These are phyloP conservation scores for Verticillium longisporum DNA, from an alignment of 2,329 filamentous ascomycete species.

Conservation along the genomic window DNA sequence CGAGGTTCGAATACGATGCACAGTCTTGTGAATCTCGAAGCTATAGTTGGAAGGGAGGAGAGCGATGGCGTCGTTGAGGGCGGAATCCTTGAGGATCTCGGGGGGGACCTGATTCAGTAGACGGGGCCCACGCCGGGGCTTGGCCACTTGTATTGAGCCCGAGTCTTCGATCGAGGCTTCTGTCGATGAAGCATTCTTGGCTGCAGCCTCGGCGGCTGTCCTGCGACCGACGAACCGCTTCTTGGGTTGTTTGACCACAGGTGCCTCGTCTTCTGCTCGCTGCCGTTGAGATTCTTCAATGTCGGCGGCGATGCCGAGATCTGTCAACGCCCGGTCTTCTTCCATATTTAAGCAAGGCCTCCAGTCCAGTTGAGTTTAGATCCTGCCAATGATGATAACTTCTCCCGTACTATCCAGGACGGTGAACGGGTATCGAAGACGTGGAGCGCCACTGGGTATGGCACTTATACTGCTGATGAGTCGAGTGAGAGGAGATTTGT, in stretches of 20 bases:
- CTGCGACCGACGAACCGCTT: constrained; percentile 86
- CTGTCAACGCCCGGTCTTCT: constrained; percentile 63
- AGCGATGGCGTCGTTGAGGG: constrained; percentile 79
- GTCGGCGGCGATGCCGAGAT: constrained; percentile 63
- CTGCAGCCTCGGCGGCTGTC: constrained; percentile 58
- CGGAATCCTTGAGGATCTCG: constrained; percentile 77
- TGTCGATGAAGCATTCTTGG: constrained; percentile 30
- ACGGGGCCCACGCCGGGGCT: constrained; percentile 65
- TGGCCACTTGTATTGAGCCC: constrained; percentile 63
- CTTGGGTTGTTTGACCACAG: constrained; percentile 65
- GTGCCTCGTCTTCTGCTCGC: constrained; percentile 25
- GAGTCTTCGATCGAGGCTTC: constrained; percentile 44
- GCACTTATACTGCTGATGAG: not conserved
- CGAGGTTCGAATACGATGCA: constrained; percentile 81
- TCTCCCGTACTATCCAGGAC: no score
- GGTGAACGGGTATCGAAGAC: not conserved
- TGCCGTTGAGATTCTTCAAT: constrained; percentile 44
- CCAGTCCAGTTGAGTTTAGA: no score
- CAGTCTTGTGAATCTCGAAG: constrained; percentile 97
- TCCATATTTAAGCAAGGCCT: constrained; percentile 50
- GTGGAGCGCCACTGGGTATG: no score
- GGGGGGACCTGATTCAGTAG: constrained; percentile 87
- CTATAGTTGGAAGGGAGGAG: constrained; percentile 94
- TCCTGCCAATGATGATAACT: no score
- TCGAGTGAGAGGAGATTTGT: constrained; percentile 1